A percentile compares a stretch with the other conserved stretches of the same genome.
phyloP scores from a whole-genome alignment of 345 rosid genomes.

The Luvunga scandens region DNA sequence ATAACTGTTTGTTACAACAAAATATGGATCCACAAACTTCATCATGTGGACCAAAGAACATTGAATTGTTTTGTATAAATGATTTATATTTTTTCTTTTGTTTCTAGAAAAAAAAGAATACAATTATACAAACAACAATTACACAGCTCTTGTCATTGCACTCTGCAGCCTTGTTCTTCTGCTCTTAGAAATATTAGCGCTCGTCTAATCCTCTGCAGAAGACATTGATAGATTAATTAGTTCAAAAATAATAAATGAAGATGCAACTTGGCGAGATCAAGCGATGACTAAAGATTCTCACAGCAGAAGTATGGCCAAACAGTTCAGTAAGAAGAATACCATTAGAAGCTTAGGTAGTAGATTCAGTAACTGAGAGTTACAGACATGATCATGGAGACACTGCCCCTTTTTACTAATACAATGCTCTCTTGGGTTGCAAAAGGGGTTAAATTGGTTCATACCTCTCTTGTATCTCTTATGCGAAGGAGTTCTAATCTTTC shows the following conservation, averaged over 20 bases:
- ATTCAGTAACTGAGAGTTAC: background rate
- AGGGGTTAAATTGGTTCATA: conserved; percentile 23
- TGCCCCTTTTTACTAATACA: background rate
- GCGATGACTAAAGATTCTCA: background rate
- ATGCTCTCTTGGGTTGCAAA: background rate
- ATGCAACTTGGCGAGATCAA: too few relatives aligned
- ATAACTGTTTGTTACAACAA: conserved; percentile 1
- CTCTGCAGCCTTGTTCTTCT: conserved; percentile 66
- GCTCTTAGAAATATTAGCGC: conserved; percentile 65
- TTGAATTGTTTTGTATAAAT: background rate
- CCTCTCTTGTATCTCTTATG: conserved; percentile 82
- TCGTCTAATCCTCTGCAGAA: conserved; percentile 71
- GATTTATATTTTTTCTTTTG: background rate
- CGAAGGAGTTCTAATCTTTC: conserved; percentile 87
- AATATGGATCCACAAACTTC: conserved; percentile 19
- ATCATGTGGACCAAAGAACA: conserved; percentile 36
- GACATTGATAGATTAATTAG: background rate
- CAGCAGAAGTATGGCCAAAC: too few relatives aligned
- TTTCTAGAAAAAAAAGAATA: background rate
- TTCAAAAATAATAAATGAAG: background rate
- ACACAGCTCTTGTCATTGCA: conserved; percentile 37
- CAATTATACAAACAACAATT: background rate
- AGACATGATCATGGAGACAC: background rate
- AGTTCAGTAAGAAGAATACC: background rate
- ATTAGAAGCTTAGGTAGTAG: background rate